phyloP scores from a whole-genome alignment of 1,284 basidiomycete species.

The Neotropicomus parvogracilis region DNA sequence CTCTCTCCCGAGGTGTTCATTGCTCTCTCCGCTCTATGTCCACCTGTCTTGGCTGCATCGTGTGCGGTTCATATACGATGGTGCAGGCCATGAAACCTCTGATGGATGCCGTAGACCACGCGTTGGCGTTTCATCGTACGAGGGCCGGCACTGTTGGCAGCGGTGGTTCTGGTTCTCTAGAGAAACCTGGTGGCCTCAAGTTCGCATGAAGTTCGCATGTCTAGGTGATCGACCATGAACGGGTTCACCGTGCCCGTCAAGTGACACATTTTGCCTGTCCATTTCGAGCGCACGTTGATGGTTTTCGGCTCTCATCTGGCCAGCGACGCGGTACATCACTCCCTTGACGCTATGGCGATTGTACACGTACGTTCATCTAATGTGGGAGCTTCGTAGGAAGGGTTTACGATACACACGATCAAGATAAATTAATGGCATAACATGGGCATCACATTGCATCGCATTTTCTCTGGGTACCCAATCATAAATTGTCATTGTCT shows the following conservation, averaged over 20 bases:
- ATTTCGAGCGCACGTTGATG: background rate
- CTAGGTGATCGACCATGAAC: too few relatives aligned
- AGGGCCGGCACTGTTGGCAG: constrained; percentile 19
- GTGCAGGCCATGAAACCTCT: constrained; percentile 77
- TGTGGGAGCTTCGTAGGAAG: background rate
- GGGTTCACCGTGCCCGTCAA: background rate
- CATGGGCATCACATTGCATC: too few relatives aligned
- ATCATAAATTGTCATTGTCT: too few relatives aligned
- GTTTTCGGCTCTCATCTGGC: background rate
- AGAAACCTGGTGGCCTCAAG: constrained; percentile 13
- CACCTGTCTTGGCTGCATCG: background rate
- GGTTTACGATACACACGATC: background rate
- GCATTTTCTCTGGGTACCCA: too few relatives aligned
- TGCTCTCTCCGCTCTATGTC: background rate
- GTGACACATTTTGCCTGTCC: background rate
- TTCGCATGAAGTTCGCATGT: too few relatives aligned
- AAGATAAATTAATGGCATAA: background rate
- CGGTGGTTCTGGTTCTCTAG: constrained; percentile 6
- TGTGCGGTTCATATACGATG: background rate
- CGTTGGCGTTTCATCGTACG: constrained; percentile 56
- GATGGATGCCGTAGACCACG: constrained; percentile 74
- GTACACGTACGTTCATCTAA: constrained; percentile 11
- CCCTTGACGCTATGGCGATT: background rate
- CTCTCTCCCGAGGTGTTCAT: background rate
- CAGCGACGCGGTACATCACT: background rate